Conservation (phyloP, 345 rosid species). For the Pistacia atlantica region DNA sequence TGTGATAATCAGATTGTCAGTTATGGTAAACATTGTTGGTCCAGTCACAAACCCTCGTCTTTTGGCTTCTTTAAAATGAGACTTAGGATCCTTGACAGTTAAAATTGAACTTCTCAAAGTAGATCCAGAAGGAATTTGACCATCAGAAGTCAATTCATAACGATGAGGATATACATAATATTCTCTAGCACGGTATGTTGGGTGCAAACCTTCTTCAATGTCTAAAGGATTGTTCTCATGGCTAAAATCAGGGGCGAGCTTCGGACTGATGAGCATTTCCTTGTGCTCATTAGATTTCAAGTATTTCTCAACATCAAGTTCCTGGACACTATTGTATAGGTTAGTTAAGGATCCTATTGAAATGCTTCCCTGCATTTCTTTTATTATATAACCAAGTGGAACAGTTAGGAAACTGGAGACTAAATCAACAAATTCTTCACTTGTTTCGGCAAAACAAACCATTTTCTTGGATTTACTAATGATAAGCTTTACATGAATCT, state of each 20-base stretch:
- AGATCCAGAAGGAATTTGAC: background rate
- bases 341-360: constrained; percentile 13
- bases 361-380: constrained; percentile 8
- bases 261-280: constrained; percentile 21
- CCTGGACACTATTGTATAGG: constrained; percentile 14
- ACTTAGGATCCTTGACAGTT: constrained; percentile 17
- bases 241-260: constrained; percentile 18
- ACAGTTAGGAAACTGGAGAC: constrained; percentile 35
- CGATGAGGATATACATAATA: too few relatives aligned
- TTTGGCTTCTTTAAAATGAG: background rate
- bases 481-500: constrained; percentile 16
- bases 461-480: constrained; percentile 29
- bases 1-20: constrained; percentile 20
- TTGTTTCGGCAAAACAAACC: constrained; percentile 26
- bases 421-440: constrained; percentile 30
- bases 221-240: constrained; percentile 7
- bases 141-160: background rate
- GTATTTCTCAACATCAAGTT: constrained; percentile 14
- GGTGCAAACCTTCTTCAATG: background rate
- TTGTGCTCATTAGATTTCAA: constrained; percentile 4
- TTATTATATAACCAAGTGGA: constrained; percentile 25
- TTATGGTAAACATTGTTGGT: constrained; percentile 21
- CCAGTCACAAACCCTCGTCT: constrained; percentile 15
- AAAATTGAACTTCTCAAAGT: background rate
- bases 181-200: background rate